phyloP scores from a whole-genome alignment of 2,329 filamentous ascomycete species.

The Trichoderma sp. region DNA sequence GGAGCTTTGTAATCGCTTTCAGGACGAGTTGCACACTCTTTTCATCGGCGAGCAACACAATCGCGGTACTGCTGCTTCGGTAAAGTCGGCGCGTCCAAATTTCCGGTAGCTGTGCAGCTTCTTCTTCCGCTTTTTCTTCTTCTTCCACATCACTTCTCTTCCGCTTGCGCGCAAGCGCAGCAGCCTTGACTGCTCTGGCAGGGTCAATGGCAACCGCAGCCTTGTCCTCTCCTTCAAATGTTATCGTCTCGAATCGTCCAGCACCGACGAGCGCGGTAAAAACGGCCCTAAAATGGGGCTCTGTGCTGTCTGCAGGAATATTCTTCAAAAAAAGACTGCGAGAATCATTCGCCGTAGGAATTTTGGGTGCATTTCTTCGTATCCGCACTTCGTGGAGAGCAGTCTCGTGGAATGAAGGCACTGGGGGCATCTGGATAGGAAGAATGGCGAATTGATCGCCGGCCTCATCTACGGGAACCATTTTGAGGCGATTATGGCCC shows the following conservation, averaged over 20 bases:
- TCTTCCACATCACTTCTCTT: slow-evolving; percentile 51
- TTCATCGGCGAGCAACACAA: slow-evolving; percentile 81
- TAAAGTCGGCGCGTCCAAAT: slow-evolving; percentile 72
- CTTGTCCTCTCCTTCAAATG: slow-evolving; percentile 65
- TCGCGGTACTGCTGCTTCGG: slow-evolving; percentile 71
- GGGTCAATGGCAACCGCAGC: slow-evolving; percentile 44
- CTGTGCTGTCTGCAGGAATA: slow-evolving; percentile 78
- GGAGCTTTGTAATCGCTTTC: slow-evolving; percentile 67
- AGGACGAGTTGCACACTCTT: slow-evolving; percentile 73
- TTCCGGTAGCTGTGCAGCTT: slow-evolving; percentile 61
- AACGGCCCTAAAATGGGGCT: slow-evolving; percentile 70
- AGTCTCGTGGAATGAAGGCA: slow-evolving; percentile 59
- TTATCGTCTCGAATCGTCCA: slow-evolving; percentile 73
- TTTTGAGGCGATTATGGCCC: slow-evolving; percentile 21
- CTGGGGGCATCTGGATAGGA: slow-evolving; percentile 62
- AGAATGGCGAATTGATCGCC: slow-evolving; percentile 65
- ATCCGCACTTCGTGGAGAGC: slow-evolving; percentile 84
- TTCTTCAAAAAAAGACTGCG: slow-evolving; percentile 91
- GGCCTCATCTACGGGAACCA: slow-evolving; percentile 30
- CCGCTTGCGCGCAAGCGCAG: slow-evolving; percentile 41
- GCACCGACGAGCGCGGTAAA: slow-evolving; percentile 74
- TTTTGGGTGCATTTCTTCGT: slow-evolving; percentile 76
- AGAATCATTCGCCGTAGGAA: slow-evolving; percentile 68
- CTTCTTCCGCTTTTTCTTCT: slow-evolving; percentile 52
- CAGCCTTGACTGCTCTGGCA: slow-evolving; percentile 44